Evolutionary conservation across 177 flowering plant genomes (phyloP), one percentile per base, ranked within the genome.

Genomic region (Tripterygium wilfordii): DNA sequence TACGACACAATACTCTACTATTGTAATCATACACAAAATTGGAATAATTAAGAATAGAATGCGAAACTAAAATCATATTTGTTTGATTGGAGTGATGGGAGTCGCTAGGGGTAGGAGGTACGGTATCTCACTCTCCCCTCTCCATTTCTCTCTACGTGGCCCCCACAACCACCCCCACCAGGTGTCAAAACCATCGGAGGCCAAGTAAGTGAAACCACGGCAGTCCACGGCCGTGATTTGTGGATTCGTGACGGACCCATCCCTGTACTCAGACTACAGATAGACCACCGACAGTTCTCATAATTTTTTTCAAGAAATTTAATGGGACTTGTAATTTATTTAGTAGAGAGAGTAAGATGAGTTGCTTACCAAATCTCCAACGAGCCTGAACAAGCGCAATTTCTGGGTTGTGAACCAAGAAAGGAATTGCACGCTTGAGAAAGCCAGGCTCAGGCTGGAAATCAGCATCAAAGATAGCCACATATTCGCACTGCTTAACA

Each of bases 341-440:
- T n/a, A n/a, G n/a, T n/a, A n/a, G n/a, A n/a, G n/a, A n/a, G n/a
- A n/a, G n/a, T n/a, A n/a, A n/a, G n/a, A n/a, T n/a, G n/a, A n/a
- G n/a, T n/a, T n/a, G n/a, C 66, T 70, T 80, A 92, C 98, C 98
- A 36, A 92, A 92, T 35, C 78, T 71, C 98, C 98, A 92, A 10
- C 98, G 96, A 32, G 82, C 94, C 60, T 92, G 98, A 60, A 92
- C 91, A 17, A 92, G 91, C n/a, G 82, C 98, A 33, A 88, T 71
- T 10, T 83, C 74, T 1, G 88, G 72, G 57, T 89, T 92, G 64
- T 69, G 67, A 10, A 62, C 47, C 32, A 92, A 74, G 45, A 77
- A 92, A 0, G 98, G 98, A 53, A 88, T 75, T 55, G 96, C 75
- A 5, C 91, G 71, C 50, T 79, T 54, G 43, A 92, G 80, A 56